Evolutionary conservation across 305 asterid genomes (phyloP).

Genomic region (Lippia alba): DNA sequence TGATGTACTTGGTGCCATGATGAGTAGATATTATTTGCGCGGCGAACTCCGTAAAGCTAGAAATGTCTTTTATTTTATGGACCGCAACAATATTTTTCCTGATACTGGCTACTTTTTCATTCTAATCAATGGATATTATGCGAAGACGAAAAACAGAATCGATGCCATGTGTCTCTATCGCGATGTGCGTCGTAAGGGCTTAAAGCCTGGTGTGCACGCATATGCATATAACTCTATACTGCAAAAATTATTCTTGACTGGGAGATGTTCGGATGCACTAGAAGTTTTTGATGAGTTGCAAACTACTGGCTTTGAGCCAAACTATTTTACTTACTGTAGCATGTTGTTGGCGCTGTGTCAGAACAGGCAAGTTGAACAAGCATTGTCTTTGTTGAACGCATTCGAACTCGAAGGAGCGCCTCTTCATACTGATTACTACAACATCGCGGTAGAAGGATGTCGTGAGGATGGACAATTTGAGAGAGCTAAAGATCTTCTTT

Average conservation of each 20-base stretch:
- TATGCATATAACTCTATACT: slow-evolving; percentile 17
- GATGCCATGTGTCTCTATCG: slow-evolving; percentile 35
- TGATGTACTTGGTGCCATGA: slow-evolving; percentile 19
- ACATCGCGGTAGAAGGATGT: slow-evolving; percentile 21
- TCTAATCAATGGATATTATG: slow-evolving; percentile 39
- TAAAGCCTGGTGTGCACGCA: background rate
- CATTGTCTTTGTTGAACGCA: background rate
- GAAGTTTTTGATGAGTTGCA: slow-evolving; percentile 26
- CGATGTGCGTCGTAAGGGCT: slow-evolving; percentile 15
- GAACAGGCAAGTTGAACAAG: slow-evolving; percentile 21
- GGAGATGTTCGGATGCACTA: slow-evolving; percentile 26
- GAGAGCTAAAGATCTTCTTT: slow-evolving; percentile 30
- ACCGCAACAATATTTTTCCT: slow-evolving; percentile 5
- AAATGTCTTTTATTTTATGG: slow-evolving; percentile 27
- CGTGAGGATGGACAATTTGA: slow-evolving; percentile 24
- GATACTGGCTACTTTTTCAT: slow-evolving; percentile 23
- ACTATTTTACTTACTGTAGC: slow-evolving; percentile 10
- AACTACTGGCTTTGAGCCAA: slow-evolving; percentile 8
- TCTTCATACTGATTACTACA: slow-evolving; percentile 3
- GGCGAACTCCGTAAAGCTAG: slow-evolving; percentile 34
- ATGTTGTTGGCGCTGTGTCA: slow-evolving; percentile 20
- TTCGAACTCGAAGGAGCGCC: slow-evolving; percentile 13
- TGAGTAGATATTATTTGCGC: slow-evolving; percentile 27
- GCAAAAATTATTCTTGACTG: slow-evolving; percentile 30
- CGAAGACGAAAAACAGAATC: slow-evolving; percentile 9